Evolutionary conservation across 2,329 filamentous ascomycete species (phyloP), one percentile per base, ranked within the genome.

Genomic region (Aspergillus terreus): DNA sequence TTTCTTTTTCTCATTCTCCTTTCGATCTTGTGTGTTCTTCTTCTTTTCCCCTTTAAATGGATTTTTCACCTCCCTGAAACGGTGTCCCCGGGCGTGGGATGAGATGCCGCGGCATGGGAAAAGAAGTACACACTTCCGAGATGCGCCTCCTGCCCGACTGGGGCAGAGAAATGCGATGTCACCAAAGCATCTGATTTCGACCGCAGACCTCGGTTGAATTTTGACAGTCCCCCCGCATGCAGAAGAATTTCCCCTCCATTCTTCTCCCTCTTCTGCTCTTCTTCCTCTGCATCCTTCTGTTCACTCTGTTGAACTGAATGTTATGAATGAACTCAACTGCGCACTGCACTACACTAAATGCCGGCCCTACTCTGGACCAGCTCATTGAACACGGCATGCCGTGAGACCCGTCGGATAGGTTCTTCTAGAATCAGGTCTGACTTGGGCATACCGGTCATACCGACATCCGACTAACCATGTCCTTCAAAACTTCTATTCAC

Each of bases 21-120:
- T 23, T 46, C 23, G 36, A 25, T 32, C 43, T 40, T 52, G 55
- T 48, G 25, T 51, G 54, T 51, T 15, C 25, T 42, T 44, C 19
- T 14, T 43, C 30, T 19, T 42, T 46, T 30, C 41, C 25, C 27
- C 45, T 12, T 33, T 38, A 40, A 32, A 23, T 6, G 21, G 21
- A 38, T 35, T 52, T 25, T 41, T 54, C 40, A n/a, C 30, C 32
- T 36, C 44, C 14, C 21, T 23, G 21, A 23, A 3, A 23, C 6
- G 21, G 21, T 23, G 21, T 23, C 21, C 21, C 21, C 3, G 21
- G 21, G 21, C 21, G 14, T 43, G 25, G 25, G 2, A 27, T 27
- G 25, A 27, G 4, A 27, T 9, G 25, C 25, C 25, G 25, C 25
- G 25, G 25, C 9, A 27, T 27, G 25, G 25, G 25, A 17, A 17